phyloP scores from a whole-genome alignment of 2,329 filamentous ascomycete species.

The Aspergillus calidoustus region DNA sequence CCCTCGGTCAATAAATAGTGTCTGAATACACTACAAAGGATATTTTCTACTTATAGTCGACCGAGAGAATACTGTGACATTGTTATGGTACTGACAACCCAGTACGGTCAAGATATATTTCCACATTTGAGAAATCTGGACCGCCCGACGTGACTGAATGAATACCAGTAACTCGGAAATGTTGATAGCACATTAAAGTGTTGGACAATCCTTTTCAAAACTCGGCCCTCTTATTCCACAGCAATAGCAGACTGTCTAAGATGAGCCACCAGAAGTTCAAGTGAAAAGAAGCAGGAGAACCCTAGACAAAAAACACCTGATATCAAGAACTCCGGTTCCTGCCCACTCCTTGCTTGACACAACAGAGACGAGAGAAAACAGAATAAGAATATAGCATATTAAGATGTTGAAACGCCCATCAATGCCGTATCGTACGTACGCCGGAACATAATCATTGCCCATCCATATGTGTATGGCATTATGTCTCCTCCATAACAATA shows the following conservation, averaged over 20 bases:
- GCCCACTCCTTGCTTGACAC: conserved; percentile 34
- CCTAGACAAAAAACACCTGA: conserved; percentile 9
- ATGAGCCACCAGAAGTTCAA: neutral
- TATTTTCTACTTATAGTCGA: neutral
- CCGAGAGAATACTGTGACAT: neutral
- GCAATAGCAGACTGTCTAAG: neutral
- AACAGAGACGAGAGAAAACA: conserved; percentile 21
- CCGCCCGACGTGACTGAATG: neutral
- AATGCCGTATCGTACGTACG: conserved; percentile 28
- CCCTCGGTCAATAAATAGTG: neutral
- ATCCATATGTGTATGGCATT: conserved; percentile 15
- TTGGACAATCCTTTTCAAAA: neutral
- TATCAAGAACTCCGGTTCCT: conserved; percentile 25
- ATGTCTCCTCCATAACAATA: conserved; percentile 39
- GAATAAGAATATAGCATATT: conserved; percentile 22
- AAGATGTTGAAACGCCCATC: conserved; percentile 25
- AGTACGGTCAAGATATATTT: no score
- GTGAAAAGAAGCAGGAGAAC: neutral
- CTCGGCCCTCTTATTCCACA: neutral
- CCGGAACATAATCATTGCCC: conserved; percentile 14
- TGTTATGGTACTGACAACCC: neutral
- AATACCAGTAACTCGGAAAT: neutral
- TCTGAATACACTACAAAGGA: neutral
- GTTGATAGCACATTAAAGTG: neutral
- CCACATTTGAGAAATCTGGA: neutral